Base-by-base conservation (phyloP, 2,329 filamentous ascomycete species). In the Graphilbum ipis-grandicollis region DNA sequence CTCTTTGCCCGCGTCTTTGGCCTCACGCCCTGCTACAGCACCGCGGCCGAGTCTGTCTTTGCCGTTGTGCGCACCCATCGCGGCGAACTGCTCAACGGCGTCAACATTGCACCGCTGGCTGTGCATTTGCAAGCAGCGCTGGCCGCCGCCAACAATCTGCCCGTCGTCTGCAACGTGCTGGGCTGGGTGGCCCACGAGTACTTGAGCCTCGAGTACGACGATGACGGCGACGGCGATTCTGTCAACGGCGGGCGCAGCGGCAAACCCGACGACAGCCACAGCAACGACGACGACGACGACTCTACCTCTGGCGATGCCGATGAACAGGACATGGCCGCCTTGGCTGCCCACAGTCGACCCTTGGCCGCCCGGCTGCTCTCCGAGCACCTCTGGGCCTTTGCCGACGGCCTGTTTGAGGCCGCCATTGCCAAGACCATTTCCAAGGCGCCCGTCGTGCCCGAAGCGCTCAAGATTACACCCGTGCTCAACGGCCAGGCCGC, bases 161-260 rank as follows among this genome's bases (percentile, higher is more conserved):
- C 60, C 34, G 62, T 59, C 0, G 57, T 66, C 2, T 75, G 70
- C 52, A 66, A 64, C 33, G 54, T 74, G 5, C 59, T 73, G 1
- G 66, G 67, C 2, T 71, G 70, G 66, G 52, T 73, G 21, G 64
- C 65, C 6, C 66, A 66, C 45, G 70, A 75, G 48, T 74, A 73
- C 38, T 56, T 71, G 10, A 50, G 68, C 19, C 47, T 64, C 3
- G 69, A 74, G 33, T 61, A 62, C 37, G 68, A 73, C n/a, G 66
- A 71, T 33, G 67, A 71, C 17, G 57, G 62, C 31, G 41, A 40
- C 33, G 41, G 38, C 3, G 35, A 34, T n/a, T n/a, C n/a, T n/a
- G n/a, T n/a, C n/a, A n/a, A 9, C 34, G 26, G 39, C 32, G 39
- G 30, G 15, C 30, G 22, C 3, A 67, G 71, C 34, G 59, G 60